A percentile compares a stretch with the other conserved stretches of the same genome.
phyloP scores from a whole-genome alignment of 352 stramenopile species.

The Pythium oligandrum region DNA sequence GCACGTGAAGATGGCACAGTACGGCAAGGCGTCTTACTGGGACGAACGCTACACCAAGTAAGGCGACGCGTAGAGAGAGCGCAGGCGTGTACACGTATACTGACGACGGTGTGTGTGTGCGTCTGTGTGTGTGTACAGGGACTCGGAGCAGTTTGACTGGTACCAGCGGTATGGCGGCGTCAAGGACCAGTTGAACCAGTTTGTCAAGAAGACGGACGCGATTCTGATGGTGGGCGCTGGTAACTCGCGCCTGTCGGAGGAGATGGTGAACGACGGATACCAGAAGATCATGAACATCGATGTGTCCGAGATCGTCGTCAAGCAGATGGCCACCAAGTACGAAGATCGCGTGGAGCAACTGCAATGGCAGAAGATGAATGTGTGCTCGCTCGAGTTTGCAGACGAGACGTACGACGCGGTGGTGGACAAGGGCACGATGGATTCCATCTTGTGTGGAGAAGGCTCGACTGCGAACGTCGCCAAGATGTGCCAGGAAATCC shows the following conservation, averaged over 20 bases:
- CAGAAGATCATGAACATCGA: slow-evolving; percentile 95
- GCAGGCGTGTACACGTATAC: not conserved
- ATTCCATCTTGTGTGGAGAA: slow-evolving; percentile 95
- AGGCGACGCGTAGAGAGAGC: slow-evolving; percentile 4
- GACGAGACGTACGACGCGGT: slow-evolving; percentile 94
- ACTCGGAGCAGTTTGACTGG: slow-evolving; percentile 93
- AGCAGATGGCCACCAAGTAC: slow-evolving; percentile 93
- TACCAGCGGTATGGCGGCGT: slow-evolving; percentile 91
- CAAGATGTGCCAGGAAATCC: slow-evolving; percentile 95
- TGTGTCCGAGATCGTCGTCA: slow-evolving; percentile 91
- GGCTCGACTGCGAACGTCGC: slow-evolving; percentile 92
- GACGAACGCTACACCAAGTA: slow-evolving; percentile 94
- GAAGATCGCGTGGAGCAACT: slow-evolving; percentile 88
- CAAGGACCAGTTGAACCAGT: slow-evolving; percentile 88
- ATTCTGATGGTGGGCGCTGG: slow-evolving; percentile 92
- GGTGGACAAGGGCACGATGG: slow-evolving; percentile 94
- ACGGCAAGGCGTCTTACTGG: slow-evolving; percentile 93
- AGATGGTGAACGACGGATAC: slow-evolving; percentile 95
- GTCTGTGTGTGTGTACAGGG: slow-evolving; percentile 33
- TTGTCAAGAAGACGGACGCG: slow-evolving; percentile 92
- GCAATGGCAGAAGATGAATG: slow-evolving; percentile 95
- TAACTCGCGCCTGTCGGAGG: slow-evolving; percentile 93
- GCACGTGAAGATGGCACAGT: slow-evolving; percentile 71
- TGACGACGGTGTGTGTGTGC: not conserved
- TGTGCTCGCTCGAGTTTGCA: slow-evolving; percentile 90